These are phyloP conservation scores for Colletotrichum brevisporum DNA, from an alignment of 2,329 filamentous ascomycete genomes.

Conservation along the genomic window DNA sequence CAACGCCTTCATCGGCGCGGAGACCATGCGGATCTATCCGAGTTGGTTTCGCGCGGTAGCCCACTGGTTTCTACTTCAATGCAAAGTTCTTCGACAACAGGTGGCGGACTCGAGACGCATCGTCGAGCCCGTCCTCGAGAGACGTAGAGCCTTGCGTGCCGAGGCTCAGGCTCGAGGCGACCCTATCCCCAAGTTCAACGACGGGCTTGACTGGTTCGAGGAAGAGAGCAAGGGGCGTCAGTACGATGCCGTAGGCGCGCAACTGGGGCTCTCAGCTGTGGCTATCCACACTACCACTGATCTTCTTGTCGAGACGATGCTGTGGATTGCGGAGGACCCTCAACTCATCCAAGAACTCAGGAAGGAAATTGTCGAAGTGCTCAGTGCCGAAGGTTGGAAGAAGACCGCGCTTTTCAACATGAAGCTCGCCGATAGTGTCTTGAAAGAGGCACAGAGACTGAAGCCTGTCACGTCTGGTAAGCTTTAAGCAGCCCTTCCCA, in stretches of 20 bases:
- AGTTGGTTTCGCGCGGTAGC: not conserved
- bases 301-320: slow-evolving; percentile 52
- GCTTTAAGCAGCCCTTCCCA: not conserved
- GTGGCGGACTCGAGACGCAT: slow-evolving; percentile 54
- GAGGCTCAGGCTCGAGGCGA: slow-evolving; percentile 38
- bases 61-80: slow-evolving; percentile 24
- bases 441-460: slow-evolving; percentile 55
- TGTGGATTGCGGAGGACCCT: slow-evolving; percentile 55
- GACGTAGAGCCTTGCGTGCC: slow-evolving; percentile 45
- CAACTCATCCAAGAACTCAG: slow-evolving; percentile 57
- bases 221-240: slow-evolving; percentile 62
- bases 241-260: slow-evolving; percentile 77
- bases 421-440: slow-evolving; percentile 56
- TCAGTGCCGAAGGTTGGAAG: slow-evolving; percentile 45
- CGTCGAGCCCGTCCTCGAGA: slow-evolving; percentile 49
- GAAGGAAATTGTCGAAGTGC: slow-evolving; percentile 54
- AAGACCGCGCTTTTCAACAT: slow-evolving; percentile 55
- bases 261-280: slow-evolving; percentile 81
- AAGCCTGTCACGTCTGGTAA: slow-evolving; percentile 20
- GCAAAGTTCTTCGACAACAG: slow-evolving; percentile 49
- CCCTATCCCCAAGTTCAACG: slow-evolving; percentile 44
- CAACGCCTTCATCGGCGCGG: slow-evolving; percentile 24
- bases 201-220: slow-evolving; percentile 61
- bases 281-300: slow-evolving; percentile 60
- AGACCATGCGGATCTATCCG: slow-evolving; percentile 14